Evolutionary conservation across 257 asterid genomes (phyloP), one percentile per base, ranked within the genome.

Genomic region (Eucommia ulmoides): DNA sequence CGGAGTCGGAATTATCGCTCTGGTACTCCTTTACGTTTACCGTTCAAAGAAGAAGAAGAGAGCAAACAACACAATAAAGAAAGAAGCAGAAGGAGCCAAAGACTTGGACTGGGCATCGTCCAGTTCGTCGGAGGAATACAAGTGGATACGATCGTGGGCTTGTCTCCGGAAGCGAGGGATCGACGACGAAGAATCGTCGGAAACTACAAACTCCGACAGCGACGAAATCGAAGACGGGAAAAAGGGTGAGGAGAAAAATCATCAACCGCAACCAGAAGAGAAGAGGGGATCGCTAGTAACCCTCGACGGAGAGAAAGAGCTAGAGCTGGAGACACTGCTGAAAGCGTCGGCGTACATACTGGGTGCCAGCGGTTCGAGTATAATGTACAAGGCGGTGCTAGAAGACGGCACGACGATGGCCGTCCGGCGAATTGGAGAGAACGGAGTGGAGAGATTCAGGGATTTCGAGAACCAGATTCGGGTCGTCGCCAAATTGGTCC

Each of bases 381-480:
- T 91, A 56, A 71, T 91, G 89, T 91, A 91, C 76, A 91, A 91
- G 73, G 95, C 99, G 0, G 96, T 91, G 51, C 70, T 91, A 0
- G 94, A 91, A 41, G 94, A 86, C 33, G 96, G 99, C 0, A 67
- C 93, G 0, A 68, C 82, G 0, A 42, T 86, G 8, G 99, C 99
- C 0, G 99, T 91, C 29, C 76, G 99, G 14, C 45, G 99, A 11
- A 79, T 91, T 6, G 99, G 96, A 0, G 99, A 91, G 49, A 79
- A 69, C 9, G 94, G 96, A 0, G 71, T 83, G 25, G 99, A 83
- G 46, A 38, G 97, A 55, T 86, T 83, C 66, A 62, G 93, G 44
- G 99, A 91, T 63, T 91, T 91, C 47, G 79, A 91, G 66, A 91
- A 81, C 41, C 96, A 81, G 77, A 71, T 91, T 19, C 81, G 88